Base-by-base conservation (phyloP, 1,284 basidiomycete genomes). In the Fomitopsis schrenkii region DNA sequence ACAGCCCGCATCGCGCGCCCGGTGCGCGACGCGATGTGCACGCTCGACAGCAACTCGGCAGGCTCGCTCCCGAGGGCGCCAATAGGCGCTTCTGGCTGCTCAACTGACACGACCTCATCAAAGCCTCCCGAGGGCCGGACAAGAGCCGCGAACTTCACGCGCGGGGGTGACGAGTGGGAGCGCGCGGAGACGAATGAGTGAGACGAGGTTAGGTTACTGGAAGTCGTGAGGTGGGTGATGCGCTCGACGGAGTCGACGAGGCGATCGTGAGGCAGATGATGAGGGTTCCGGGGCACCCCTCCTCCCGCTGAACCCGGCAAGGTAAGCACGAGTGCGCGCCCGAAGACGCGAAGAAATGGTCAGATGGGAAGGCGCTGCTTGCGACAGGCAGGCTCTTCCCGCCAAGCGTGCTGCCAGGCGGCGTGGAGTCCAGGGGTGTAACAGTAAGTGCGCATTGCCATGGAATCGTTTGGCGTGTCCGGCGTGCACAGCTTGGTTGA, bases 381-480 rank as follows among this genome's bases (percentile, higher is more conserved):
- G 90, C 91, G 0, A 94, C 91, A 7, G 93, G 93, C 14, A 91
- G 89, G 65, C 93, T 92, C 0, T 95, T 94, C 77, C 83, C 83
- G 5, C 86, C 85, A 14, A 87, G 86, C n/a, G 86, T 85, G 73
- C 82, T 83, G 76, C 82, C 86, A 2, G 81, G 81, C 64, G 86
- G 88, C 22, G 2, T 22, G 22, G 22, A 22, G 22, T 22, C 22
- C 22, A 22, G 22, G 22, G 22, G 22, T 22, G 22, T 70, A 91
- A 92, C 72, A 91, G 84, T 84, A 64, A 66, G 81, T 71, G 44
- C 19, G 30, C 22, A 50, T 40, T 35, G 35, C 35, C 7, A 12
- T 40, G 19, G 50, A 56, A 50, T 52, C 61, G 57, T 53, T n/a
- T n/a, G 50, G 50, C 22, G 22, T 22, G 22, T 22, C 22, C 22